Evolutionary conservation across 768 basidiomycete species (phyloP).

Genomic region (Gautieria morchelliformis): DNA sequence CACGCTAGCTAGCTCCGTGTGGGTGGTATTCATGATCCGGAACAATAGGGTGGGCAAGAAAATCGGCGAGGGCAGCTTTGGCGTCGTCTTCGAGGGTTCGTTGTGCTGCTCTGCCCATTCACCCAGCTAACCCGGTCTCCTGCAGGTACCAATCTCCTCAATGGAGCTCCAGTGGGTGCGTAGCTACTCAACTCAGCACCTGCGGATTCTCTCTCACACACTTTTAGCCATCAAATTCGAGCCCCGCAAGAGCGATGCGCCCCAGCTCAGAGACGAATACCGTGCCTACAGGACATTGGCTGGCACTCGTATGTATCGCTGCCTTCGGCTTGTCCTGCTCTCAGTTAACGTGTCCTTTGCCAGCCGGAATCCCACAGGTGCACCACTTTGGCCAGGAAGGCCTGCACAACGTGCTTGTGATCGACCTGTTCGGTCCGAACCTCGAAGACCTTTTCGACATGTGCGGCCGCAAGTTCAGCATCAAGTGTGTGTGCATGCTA

Average conservation of each 20-base stretch:
- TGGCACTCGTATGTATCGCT: constrained; percentile 60
- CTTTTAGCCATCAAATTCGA: constrained; percentile 28
- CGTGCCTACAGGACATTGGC: constrained; percentile 92
- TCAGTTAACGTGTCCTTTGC: constrained; percentile 4
- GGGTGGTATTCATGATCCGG: not conserved
- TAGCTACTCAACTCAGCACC: constrained; percentile 74
- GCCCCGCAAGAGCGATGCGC: constrained; percentile 95
- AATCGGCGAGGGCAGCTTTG: constrained; percentile 99
- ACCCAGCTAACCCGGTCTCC: constrained; percentile 4
- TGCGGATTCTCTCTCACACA: not conserved
- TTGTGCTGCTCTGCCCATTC: constrained; percentile 8
- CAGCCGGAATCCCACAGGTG: constrained; percentile 94
- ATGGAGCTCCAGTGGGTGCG: constrained; percentile 74
- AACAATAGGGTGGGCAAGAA: constrained; percentile 76
- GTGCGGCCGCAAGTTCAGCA: constrained; percentile 95
- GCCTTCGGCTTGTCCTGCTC: not conserved
- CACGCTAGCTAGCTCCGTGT: not conserved
- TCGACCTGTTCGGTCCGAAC: constrained; percentile 94
- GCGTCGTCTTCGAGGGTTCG: constrained; percentile 92
- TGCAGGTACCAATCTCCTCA: constrained; percentile 72
- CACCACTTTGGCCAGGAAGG: constrained; percentile 99
- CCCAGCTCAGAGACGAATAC: constrained; percentile 95
- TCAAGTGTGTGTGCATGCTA: constrained; percentile 98
- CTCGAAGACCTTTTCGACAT: constrained; percentile 98
- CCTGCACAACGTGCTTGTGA: constrained; percentile 89